Percentiles rank a stretch among this genome's conserved stretches.
phyloP scores from a whole-genome alignment of 1,284 basidiomycete species.

The Malassezia japonica region DNA sequence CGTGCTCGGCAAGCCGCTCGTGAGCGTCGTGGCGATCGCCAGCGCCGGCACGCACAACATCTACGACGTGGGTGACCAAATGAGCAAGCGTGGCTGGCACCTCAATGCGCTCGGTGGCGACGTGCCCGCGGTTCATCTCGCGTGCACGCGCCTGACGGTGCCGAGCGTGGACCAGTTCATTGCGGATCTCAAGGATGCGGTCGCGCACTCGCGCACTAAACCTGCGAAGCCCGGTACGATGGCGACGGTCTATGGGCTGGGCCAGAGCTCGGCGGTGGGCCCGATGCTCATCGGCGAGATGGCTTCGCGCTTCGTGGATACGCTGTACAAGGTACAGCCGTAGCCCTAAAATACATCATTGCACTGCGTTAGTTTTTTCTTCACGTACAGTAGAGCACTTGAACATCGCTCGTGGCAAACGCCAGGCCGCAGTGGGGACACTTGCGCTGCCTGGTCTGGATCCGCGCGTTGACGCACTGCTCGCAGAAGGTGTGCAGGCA shows the following conservation, averaged over 20 bases:
- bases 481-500: constrained; percentile 95
- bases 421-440: constrained; percentile 80
- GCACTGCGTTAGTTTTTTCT: neutral
- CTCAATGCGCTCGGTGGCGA: constrained; percentile 66
- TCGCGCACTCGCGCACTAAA: constrained; percentile 46
- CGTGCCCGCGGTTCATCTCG: constrained; percentile 81
- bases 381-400: constrained; percentile 60
- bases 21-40: constrained; percentile 80
- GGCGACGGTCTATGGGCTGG: constrained; percentile 57
- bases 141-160: constrained; percentile 75
- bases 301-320: constrained; percentile 54
- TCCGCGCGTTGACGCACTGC: constrained; percentile 71
- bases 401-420: constrained; percentile 79
- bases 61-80: constrained; percentile 78
- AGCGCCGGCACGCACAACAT: constrained; percentile 57
- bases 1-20: constrained; percentile 76
- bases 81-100: constrained; percentile 68
- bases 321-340: constrained; percentile 22
- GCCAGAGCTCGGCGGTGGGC: constrained; percentile 74
- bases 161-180: constrained; percentile 68
- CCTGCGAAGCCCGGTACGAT: constrained; percentile 26
- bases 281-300: constrained; percentile 77
- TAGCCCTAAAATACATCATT: constrained; percentile 3
- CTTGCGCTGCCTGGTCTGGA: constrained; percentile 84
- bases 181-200: constrained; percentile 66